Conservation (phyloP, 2,329 filamentous ascomycete genomes). For the Colletotrichum melonis region DNA sequence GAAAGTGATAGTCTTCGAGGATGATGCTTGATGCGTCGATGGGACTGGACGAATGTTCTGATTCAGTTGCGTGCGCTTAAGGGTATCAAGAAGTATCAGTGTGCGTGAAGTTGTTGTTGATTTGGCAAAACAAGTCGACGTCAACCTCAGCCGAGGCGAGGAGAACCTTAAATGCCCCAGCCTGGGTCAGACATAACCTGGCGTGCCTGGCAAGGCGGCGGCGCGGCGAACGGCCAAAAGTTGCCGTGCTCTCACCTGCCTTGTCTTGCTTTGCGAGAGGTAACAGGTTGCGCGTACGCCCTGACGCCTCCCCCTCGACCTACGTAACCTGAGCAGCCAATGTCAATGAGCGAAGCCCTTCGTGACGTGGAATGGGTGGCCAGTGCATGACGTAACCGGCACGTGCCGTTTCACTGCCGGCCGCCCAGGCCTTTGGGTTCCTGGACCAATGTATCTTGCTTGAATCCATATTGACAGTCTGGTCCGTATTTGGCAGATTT, state of each 20-base stretch:
- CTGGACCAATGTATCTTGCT: slow-evolving; percentile 4
- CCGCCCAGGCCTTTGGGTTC: slow-evolving; percentile 9
- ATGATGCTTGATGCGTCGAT: slow-evolving; percentile 22
- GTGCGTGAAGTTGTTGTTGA: background rate
- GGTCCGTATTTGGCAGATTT: background rate
- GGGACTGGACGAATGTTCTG: background rate
- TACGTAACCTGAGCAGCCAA: slow-evolving; percentile 16
- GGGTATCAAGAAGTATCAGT: background rate
- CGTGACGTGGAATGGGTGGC: slow-evolving; percentile 10
- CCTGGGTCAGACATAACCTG: background rate
- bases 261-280: background rate
- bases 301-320: slow-evolving; percentile 17
- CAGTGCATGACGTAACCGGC: slow-evolving; percentile 27
- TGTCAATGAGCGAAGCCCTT: slow-evolving; percentile 5
- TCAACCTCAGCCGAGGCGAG: slow-evolving; percentile 12
- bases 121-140: background rate
- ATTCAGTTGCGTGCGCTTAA: slow-evolving; percentile 11
- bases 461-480: background rate
- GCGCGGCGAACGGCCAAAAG: slow-evolving; percentile 16
- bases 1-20: slow-evolving; percentile 4
- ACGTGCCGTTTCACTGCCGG: slow-evolving; percentile 26
- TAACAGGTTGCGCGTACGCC: slow-evolving; percentile 23
- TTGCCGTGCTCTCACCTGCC: slow-evolving; percentile 14
- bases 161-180: slow-evolving; percentile 30
- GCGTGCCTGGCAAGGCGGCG: background rate